Evolutionary conservation across 306 rosid genomes (phyloP).

Genomic region (Psophocarpus tetragonolobus): DNA sequence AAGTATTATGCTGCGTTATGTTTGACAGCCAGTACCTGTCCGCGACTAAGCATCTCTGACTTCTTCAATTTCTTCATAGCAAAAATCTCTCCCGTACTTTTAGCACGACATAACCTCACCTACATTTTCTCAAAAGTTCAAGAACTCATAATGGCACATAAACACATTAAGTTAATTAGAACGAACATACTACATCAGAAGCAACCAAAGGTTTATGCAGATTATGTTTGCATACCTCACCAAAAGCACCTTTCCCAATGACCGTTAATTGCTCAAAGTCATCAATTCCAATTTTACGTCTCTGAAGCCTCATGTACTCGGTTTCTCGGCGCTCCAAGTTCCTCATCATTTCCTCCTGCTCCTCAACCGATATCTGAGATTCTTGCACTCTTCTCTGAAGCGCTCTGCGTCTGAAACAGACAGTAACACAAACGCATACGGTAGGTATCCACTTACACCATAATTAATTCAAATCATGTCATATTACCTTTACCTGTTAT

Average conservation of each 20-base stretch:
- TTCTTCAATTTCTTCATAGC: slow-evolving; percentile 99
- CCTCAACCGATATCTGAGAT: slow-evolving; percentile 80
- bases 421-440: background rate
- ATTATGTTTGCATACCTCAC: slow-evolving; percentile 66
- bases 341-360: slow-evolving; percentile 93
- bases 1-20: slow-evolving; percentile 5
- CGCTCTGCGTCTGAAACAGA: slow-evolving; percentile 68
- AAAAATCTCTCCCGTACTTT: slow-evolving; percentile 77
- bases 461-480: background rate
- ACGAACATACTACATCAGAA: background rate
- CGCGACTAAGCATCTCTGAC: slow-evolving; percentile 99
- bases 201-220: background rate
- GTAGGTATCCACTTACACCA: background rate
- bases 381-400: slow-evolving; percentile 83
- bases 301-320: slow-evolving; percentile 87
- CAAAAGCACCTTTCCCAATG: slow-evolving; percentile 98
- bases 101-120: slow-evolving; percentile 93
- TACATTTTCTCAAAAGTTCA: slow-evolving; percentile 36
- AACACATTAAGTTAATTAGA: background rate
- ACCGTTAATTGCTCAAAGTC: slow-evolving; percentile 93
- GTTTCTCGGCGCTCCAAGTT: slow-evolving; percentile 91
- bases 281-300: slow-evolving; percentile 93
- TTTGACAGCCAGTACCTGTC: slow-evolving; percentile 66
- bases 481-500: background rate
- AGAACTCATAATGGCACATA: background rate